Evolutionary conservation across 257 asterid genomes (phyloP).

Genomic region (Forsythia suspensa): DNA sequence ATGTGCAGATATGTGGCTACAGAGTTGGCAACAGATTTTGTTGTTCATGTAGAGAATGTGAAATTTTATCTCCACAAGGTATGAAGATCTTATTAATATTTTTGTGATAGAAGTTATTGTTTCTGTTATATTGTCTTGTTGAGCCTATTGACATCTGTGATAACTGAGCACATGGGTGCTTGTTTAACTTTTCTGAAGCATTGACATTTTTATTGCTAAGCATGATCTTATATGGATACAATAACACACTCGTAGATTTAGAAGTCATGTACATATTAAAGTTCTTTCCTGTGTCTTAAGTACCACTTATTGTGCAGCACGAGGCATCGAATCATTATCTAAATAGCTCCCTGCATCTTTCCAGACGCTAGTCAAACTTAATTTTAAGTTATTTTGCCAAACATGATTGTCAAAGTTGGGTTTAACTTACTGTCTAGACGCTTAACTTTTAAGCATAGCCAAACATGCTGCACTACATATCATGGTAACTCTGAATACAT

Average conservation of each 20-base stretch:
- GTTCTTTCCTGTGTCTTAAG: not conserved
- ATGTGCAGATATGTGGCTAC: constrained; percentile 60
- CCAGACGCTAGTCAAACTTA: not conserved
- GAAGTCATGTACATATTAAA: not conserved
- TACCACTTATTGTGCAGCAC: not conserved
- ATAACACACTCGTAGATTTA: not conserved
- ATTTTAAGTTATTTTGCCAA: not conserved
- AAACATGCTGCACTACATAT: not conserved
- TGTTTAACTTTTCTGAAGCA: not conserved
- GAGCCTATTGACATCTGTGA: not conserved
- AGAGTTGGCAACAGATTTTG: constrained; percentile 62
- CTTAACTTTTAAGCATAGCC: not conserved
- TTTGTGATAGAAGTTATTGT: not conserved
- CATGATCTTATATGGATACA: not conserved
- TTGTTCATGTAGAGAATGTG: constrained; percentile 48
- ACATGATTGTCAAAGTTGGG: not conserved
- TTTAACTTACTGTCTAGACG: not conserved
- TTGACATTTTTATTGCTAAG: not conserved
- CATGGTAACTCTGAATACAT: not conserved
- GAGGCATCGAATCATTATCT: not conserved
- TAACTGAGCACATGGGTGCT: not conserved
- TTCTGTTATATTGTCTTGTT: not conserved
- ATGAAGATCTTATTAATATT: constrained; percentile 18
- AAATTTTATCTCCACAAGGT: constrained; percentile 75
- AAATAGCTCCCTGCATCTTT: not conserved